A percentile compares a stretch with the other conserved stretches of the same genome.
Conservation (phyloP, 257 asterid genomes). For the Solanum stenotomum region DNA sequence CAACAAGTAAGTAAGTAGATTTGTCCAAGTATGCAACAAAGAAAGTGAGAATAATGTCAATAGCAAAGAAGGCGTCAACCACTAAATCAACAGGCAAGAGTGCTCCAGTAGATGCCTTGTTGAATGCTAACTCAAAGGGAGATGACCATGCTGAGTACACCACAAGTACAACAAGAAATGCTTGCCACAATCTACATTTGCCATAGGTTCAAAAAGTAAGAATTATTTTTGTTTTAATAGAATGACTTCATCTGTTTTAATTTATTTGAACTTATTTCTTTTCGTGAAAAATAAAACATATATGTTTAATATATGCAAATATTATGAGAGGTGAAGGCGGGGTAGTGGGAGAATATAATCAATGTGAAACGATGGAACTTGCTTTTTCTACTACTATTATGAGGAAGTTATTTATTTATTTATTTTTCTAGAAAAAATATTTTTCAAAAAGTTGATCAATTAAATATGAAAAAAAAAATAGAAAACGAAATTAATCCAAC, state of each 20-base stretch:
- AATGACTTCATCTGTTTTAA: neutral
- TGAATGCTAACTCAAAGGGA: conserved; percentile 87
- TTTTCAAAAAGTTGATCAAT: neutral
- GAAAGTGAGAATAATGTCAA: conserved; percentile 76
- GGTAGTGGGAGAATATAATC: neutral
- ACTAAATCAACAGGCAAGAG: conserved; percentile 72
- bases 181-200: conserved; percentile 68
- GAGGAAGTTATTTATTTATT: neutral
- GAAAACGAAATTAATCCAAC: too few relatives aligned
- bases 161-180: conserved; percentile 72
- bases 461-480: too few relatives aligned
- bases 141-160: conserved; percentile 94
- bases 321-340: neutral
- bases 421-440: neutral
- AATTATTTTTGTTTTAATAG: neutral
- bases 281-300: neutral
- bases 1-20: conserved; percentile 71
- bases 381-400: too few relatives aligned
- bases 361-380: neutral
- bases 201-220: neutral
- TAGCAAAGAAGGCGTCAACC: conserved; percentile 68
- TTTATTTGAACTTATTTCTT: neutral
- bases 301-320: neutral
- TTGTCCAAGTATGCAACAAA: conserved; percentile 83
- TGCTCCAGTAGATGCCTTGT: conserved; percentile 42